Percentiles rank a stretch among this genome's conserved stretches.
Conservation (phyloP, 2,329 filamentous ascomycete genomes). For the Nannizzia gypsea region DNA sequence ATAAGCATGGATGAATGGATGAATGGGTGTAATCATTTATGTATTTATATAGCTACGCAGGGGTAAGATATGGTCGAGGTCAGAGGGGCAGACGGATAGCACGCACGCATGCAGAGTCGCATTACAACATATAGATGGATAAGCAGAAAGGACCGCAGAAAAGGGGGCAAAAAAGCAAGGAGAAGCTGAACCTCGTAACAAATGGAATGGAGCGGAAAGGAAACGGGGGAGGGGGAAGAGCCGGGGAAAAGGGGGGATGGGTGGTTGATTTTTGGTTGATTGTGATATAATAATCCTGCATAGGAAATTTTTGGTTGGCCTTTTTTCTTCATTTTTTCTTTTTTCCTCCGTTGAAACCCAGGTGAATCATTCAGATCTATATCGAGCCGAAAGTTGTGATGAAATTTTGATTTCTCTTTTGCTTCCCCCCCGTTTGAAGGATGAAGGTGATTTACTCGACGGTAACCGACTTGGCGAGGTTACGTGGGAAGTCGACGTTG, state of each 20-base stretch:
- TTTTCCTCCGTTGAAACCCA: no score
- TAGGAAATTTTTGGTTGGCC: no score
- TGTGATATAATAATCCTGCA: no score
- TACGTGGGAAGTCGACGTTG: conserved; percentile 97
- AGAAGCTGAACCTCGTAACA: conserved; percentile 1
- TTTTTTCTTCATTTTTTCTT: no score
- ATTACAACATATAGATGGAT: neutral
- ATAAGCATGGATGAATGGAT: neutral
- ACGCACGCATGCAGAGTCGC: neutral
- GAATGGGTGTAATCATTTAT: neutral
- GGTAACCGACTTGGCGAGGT: conserved; percentile 97
- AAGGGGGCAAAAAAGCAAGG: no score
- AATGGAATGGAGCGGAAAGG: neutral
- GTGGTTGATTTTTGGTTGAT: no score
- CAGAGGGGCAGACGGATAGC: neutral
- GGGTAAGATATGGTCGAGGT: neutral
- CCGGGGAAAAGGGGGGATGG: neutral
- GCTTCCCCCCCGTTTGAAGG: neutral
- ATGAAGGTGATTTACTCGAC: conserved; percentile 68
- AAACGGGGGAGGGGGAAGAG: neutral
- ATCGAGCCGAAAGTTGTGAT: no score
- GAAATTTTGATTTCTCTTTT: no score
- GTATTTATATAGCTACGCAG: neutral
- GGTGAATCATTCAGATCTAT: no score
- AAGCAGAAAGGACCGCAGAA: neutral